phyloP scores from a whole-genome alignment of 2,329 filamentous ascomycete genomes.

The Dothideomycetidae sp. region DNA sequence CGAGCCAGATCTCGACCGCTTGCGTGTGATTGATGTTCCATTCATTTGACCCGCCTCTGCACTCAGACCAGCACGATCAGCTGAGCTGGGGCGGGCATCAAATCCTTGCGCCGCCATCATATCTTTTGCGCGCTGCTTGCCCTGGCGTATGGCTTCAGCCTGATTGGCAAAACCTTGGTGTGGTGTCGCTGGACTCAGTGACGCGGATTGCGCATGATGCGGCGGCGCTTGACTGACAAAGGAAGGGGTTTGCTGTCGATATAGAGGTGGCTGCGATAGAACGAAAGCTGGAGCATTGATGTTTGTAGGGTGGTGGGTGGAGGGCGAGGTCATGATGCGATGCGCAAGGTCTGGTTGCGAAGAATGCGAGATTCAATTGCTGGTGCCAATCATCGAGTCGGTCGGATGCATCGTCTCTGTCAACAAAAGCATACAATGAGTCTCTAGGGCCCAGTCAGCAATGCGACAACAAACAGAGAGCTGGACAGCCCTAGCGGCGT shows the following conservation, averaged over 20 bases:
- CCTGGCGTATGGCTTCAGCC: conserved; percentile 39
- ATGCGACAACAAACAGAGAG: conserved; percentile 1
- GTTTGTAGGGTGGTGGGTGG: conserved; percentile 3
- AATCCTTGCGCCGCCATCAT: conserved; percentile 41
- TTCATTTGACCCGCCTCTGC: conserved; percentile 27
- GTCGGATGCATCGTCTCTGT: background rate
- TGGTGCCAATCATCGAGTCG: conserved; percentile 2
- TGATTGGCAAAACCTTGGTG: conserved; percentile 13
- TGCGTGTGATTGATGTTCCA: conserved; percentile 37
- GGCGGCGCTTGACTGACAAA: conserved; percentile 4
- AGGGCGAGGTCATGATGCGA: conserved; percentile 8
- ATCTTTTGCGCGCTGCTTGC: conserved; percentile 47
- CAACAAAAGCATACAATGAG: background rate
- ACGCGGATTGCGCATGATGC: conserved; percentile 8
- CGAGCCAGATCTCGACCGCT: conserved; percentile 46
- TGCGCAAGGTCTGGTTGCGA: background rate
- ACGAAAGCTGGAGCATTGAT: conserved; percentile 12
- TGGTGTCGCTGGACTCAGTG: conserved; percentile 5
- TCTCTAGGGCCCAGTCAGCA: conserved; percentile 1
- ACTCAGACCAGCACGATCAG: conserved; percentile 14
- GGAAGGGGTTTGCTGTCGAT: conserved; percentile 9
- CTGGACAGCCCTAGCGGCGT: background rate
- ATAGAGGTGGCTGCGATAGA: conserved; percentile 11
- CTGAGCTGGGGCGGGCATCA: conserved; percentile 18
- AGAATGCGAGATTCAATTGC: conserved; percentile 3